Evolutionary conservation across 495 filamentous ascomycete species (phyloP), one percentile per base, ranked within the genome.

Genomic region (Letharia lupina): DNA sequence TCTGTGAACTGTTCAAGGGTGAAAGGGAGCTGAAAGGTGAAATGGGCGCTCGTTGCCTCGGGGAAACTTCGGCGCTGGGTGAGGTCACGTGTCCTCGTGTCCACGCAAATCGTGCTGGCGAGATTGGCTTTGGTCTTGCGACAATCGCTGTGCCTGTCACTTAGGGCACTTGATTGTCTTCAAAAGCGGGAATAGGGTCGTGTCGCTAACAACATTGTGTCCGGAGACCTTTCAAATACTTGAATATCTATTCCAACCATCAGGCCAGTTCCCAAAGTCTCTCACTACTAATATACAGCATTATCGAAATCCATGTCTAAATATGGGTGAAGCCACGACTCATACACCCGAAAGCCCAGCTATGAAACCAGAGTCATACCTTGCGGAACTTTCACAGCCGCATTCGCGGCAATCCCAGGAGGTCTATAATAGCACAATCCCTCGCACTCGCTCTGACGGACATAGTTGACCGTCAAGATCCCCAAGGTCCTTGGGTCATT

Each of bases 391-490:
- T 20, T 35, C 13, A 35, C 52, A 6, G 52, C 47, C 9, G n/a
- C 52, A 18, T 35, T 56, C 31, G 3, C 15, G 1, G 28, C 28
- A 56, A 2, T 16, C 18, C 31, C 31, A 37, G 52, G 52, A 20
- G 52, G 52, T 57, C 0, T 8, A 45, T 61, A 61, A 13, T 41
- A 65, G 56, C 64, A 65, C 15, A 65, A 15, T 1, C 65, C 65
- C 41, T 52, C 58, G 20, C 65, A 67, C n/a, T 41, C 45, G 47
- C 42, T 40, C 4, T 58, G 4, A 12, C 28, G 13, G 20, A 69
- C 67, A 47, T 61, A 69, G 39, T 69, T 69, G 44, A 65, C 48
- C 16, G 67, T 69, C 57, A 69, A 35, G 13, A 62, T 57, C 2
- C 67, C 67, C 40, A 62, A 16, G 6, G 18, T 48, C 4, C 39